Percentiles rank a stretch among this genome's conserved stretches.
phyloP scores from a whole-genome alignment of 2,329 filamentous ascomycete species.

The Beauveria sp. region DNA sequence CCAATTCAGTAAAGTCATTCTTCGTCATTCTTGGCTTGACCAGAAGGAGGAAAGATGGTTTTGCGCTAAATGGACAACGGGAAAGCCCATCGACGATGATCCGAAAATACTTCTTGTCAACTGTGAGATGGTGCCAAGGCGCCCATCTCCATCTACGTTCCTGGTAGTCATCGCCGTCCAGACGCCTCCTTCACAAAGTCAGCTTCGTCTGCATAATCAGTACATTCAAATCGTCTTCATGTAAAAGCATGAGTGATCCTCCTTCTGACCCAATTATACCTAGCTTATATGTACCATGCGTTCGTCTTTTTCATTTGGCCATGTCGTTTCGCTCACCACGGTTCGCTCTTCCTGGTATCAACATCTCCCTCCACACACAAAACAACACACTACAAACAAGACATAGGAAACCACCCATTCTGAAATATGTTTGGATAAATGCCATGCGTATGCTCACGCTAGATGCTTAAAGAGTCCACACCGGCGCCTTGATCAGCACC shows the following conservation, averaged over 20 bases:
- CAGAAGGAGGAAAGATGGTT: not conserved
- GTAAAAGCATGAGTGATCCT: not conserved
- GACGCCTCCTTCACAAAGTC: not conserved
- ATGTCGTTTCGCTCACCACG: not conserved
- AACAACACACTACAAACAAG: not conserved
- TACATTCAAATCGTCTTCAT: not conserved
- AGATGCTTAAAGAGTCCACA: constrained; percentile 48
- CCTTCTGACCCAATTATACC: not conserved
- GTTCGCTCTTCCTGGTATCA: constrained; percentile 5
- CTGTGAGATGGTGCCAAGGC: not conserved
- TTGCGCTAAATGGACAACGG: not conserved
- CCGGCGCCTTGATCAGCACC: constrained; percentile 67
- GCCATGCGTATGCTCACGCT: constrained; percentile 6
- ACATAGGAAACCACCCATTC: not conserved
- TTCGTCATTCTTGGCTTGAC: constrained; percentile 6
- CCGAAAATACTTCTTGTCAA: no score
- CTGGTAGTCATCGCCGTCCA: not conserved
- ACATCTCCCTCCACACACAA: not conserved
- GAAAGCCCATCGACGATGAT: no score
- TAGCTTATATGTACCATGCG: not conserved
- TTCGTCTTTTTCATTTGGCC: not conserved
- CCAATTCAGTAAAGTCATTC: constrained; percentile 1
- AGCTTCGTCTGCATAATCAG: not conserved
- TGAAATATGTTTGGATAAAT: not conserved
- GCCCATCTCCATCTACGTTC: not conserved